Evolutionary conservation across 352 stramenopile species (phyloP).

Genomic region (Aphanomyces invadans): DNA sequence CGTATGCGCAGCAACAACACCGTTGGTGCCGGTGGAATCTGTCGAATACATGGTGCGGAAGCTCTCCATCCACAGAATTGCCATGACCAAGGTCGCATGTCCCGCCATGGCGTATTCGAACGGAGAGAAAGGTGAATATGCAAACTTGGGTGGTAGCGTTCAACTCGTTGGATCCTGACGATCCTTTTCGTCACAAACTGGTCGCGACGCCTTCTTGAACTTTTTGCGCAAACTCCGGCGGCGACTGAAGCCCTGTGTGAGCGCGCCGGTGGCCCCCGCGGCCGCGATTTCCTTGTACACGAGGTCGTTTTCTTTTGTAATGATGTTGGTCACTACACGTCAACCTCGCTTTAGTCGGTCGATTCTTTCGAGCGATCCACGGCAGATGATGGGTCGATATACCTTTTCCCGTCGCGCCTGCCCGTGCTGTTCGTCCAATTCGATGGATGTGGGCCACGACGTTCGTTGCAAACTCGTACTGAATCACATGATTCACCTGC

Average conservation of each 20-base stretch:
- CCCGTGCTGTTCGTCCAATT: constrained; percentile 62
- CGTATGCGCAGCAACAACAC: no score
- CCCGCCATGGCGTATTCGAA: no score
- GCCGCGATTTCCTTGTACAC: constrained; percentile 58
- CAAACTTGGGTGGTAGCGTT: no score
- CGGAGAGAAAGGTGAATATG: no score
- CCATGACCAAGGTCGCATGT: neutral
- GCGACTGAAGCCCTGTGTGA: constrained; percentile 64
- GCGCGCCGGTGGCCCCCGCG: constrained; percentile 36
- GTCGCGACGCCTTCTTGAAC: constrained; percentile 43
- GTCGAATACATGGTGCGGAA: neutral
- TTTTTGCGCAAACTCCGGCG: constrained; percentile 79
- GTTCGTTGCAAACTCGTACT: constrained; percentile 75
- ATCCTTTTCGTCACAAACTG: no score
- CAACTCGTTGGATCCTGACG: no score
- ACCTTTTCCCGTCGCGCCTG: constrained; percentile 47
- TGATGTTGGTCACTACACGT: constrained; percentile 61
- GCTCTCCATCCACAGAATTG: neutral
- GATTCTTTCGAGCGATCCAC: constrained; percentile 5
- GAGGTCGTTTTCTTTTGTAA: constrained; percentile 47
- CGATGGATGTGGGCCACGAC: constrained; percentile 77
- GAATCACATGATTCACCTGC: constrained; percentile 49
- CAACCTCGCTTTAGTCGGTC: neutral
- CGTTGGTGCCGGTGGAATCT: no score
- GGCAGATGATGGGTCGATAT: no score